These are phyloP conservation scores for Pyrenochaeta sp. DNA, from an alignment of 2,329 filamentous ascomycete species.

Conservation along the genomic window DNA sequence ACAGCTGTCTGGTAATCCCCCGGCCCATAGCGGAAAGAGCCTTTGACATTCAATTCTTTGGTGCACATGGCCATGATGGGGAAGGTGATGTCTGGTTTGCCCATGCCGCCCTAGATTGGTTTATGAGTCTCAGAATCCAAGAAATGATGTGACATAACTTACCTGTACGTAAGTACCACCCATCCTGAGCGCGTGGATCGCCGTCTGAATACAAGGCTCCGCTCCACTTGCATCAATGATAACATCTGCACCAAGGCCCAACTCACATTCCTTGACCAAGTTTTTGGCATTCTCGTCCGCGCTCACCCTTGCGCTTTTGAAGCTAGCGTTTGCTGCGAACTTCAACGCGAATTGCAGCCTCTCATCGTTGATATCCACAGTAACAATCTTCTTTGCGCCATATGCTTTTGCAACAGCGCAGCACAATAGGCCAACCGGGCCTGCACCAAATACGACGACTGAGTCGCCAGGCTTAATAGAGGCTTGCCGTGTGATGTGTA, in stretches of 20 bases:
- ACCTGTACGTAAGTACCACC: conserved; percentile 59
- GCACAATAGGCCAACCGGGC: conserved; percentile 81
- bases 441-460: conserved; percentile 59
- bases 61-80: conserved; percentile 89
- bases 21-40: conserved; percentile 87
- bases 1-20: conserved; percentile 89
- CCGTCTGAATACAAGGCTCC: conserved; percentile 59
- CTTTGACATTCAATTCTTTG: conserved; percentile 87
- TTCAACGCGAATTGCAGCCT: conserved; percentile 80
- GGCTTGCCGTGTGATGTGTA: conserved; percentile 59
- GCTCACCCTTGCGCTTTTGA: conserved; percentile 66
- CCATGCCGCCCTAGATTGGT: conserved; percentile 71
- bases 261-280: conserved; percentile 69
- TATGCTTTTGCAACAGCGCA: conserved; percentile 84
- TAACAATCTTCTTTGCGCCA: conserved; percentile 85
- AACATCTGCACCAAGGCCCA: conserved; percentile 62
- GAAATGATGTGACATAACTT: conserved; percentile 6
- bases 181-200: conserved; percentile 58
- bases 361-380: conserved; percentile 83
- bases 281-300: conserved; percentile 77
- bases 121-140: neutral
- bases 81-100: conserved; percentile 84
- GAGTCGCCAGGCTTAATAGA: conserved; percentile 53
- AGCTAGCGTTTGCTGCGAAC: conserved; percentile 74
- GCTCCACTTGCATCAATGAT: conserved; percentile 60